Evolutionary conservation across 106 monocot genomes (phyloP).

Genomic region (Acanthochlamys bracteata): DNA sequence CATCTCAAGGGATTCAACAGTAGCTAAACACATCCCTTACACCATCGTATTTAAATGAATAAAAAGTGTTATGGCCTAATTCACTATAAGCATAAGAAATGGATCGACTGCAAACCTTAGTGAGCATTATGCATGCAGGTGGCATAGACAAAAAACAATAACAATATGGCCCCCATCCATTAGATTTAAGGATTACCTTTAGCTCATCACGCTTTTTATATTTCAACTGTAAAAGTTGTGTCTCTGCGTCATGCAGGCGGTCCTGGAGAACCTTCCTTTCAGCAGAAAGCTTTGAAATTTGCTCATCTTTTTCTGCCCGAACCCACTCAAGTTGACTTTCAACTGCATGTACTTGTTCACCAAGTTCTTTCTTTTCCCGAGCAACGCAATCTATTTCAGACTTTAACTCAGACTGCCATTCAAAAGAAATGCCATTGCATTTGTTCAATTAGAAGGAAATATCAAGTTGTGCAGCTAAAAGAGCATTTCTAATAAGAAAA

Average conservation of each 20-base stretch:
- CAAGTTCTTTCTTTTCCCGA: conserved; percentile 65
- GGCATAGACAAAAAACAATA: no score
- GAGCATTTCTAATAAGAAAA: background rate
- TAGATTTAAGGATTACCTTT: conserved; percentile 38
- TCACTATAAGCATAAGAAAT: no score
- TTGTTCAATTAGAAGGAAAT: background rate
- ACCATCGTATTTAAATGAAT: no score
- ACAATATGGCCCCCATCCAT: no score
- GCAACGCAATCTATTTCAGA: conserved; percentile 59
- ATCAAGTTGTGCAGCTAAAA: background rate
- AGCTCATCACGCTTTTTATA: conserved; percentile 76
- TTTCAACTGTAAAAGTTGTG: conserved; percentile 78
- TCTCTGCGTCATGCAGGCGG: conserved; percentile 79
- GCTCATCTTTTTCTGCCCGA: conserved; percentile 84
- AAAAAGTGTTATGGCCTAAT: no score
- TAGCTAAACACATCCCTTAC: no score
- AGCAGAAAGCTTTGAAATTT: conserved; percentile 58
- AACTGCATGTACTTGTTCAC: conserved; percentile 57
- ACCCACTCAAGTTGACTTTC: conserved; percentile 93
- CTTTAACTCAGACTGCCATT: conserved; percentile 66
- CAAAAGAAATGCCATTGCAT: conserved; percentile 12
- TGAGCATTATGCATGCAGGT: no score
- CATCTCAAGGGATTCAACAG: no score
- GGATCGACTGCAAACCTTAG: no score
- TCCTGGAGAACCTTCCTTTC: conserved; percentile 78